Evolutionary conservation across 352 stramenopile genomes (phyloP).

Genomic region (Phytophthora pinifolia): DNA sequence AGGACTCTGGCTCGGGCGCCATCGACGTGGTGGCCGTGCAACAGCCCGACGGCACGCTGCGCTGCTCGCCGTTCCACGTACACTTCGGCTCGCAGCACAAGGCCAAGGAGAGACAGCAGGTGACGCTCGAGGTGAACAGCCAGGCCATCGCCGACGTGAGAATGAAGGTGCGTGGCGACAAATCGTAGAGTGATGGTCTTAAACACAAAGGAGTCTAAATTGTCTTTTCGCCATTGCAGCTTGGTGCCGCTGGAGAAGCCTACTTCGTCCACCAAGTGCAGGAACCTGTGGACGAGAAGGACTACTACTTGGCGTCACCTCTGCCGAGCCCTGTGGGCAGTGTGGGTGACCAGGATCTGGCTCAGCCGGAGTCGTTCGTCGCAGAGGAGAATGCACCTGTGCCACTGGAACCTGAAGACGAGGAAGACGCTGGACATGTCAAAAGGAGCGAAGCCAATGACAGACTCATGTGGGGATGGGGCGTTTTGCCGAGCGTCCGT

Average conservation of each 20-base stretch:
- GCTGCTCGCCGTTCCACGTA: conserved; percentile 81
- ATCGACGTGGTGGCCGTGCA: conserved; percentile 86
- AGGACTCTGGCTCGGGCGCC: conserved; percentile 62
- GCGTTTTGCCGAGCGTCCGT: conserved; percentile 42
- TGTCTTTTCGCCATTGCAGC: conserved; percentile 16
- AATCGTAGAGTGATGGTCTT: background rate
- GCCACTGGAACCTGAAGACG: conserved; percentile 25
- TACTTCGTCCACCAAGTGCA: conserved; percentile 77
- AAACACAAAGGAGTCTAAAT: background rate
- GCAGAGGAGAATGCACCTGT: conserved; percentile 1
- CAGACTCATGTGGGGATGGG: conserved; percentile 58
- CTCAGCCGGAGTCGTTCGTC: conserved; percentile 13
- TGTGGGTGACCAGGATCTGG: conserved; percentile 17
- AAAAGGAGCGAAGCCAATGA: conserved; percentile 30
- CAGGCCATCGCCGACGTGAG: conserved; percentile 44
- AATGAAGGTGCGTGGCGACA: conserved; percentile 62
- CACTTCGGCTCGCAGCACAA: conserved; percentile 66
- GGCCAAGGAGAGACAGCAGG: conserved; percentile 47
- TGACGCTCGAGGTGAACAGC: conserved; percentile 69
- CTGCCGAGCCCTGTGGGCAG: conserved; percentile 44
- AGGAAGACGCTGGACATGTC: conserved; percentile 13
- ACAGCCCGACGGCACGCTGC: conserved; percentile 58
- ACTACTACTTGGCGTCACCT: conserved; percentile 72
- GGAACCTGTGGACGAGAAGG: conserved; percentile 55
- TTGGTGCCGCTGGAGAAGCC: conserved; percentile 64